Conservation (phyloP, 1,284 basidiomycete species). For the Ceratobasidium sp. region DNA sequence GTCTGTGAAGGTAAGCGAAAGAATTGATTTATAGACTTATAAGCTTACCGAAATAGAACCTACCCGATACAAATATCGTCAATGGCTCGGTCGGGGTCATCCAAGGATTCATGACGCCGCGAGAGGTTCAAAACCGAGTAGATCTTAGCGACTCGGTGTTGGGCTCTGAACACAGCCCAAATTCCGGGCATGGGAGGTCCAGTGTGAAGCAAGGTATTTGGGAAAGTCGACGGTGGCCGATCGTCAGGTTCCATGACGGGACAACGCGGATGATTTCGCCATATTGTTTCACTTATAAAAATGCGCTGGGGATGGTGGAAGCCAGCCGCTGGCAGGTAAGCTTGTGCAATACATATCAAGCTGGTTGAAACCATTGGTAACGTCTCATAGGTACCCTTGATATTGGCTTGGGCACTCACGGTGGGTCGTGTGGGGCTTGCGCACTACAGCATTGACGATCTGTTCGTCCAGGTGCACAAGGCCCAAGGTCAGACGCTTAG, state of each 20-base stretch:
- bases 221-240: constrained; percentile 35
- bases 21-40: not conserved
- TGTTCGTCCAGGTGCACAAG: constrained; percentile 72
- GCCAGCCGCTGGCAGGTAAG: constrained; percentile 52
- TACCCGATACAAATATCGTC: constrained; percentile 13
- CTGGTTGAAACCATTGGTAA: constrained; percentile 12
- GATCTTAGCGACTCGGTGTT: not conserved
- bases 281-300: constrained; percentile 51
- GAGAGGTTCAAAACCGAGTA: constrained; percentile 7
- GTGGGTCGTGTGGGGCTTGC: not conserved
- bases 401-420: constrained; percentile 84
- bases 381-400: constrained; percentile 73
- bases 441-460: not conserved
- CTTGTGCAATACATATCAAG: not conserved
- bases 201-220: not conserved
- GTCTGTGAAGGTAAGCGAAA: constrained; percentile 35
- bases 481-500: constrained; percentile 88
- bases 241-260: constrained; percentile 47
- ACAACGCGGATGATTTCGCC: constrained; percentile 33
- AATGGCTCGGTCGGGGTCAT: constrained; percentile 44
- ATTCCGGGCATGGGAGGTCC: too few species aligned
- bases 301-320: constrained; percentile 50
- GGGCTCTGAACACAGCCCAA: not conserved
- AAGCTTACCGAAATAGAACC: constrained; percentile 2
- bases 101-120: constrained; percentile 26